These are phyloP conservation scores for Metschnikowia gruessii DNA, from an alignment of 805 yeast species.

Conservation along the genomic window DNA sequence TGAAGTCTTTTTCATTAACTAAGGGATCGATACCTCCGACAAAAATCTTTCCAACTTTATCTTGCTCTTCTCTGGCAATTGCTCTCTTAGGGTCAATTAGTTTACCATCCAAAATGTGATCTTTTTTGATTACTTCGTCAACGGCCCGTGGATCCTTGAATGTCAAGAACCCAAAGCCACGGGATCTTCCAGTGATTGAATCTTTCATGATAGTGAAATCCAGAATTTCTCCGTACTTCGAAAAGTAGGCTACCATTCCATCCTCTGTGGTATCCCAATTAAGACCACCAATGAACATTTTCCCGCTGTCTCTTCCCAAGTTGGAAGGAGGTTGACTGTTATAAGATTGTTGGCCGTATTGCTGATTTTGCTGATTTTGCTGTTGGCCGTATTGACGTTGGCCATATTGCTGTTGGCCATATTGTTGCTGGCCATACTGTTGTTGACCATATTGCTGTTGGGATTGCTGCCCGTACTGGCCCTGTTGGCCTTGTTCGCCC, in stretches of 20 bases:
- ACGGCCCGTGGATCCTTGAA: conserved; percentile 80
- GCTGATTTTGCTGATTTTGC: conserved; percentile 15
- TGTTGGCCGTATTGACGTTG: conserved; percentile 10
- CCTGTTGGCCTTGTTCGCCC: neutral
- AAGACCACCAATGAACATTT: conserved; percentile 94
- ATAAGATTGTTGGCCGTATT: conserved; percentile 16
- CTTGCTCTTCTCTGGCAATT: conserved; percentile 96
- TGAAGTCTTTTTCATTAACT: conserved; percentile 88
- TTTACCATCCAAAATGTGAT: conserved; percentile 91
- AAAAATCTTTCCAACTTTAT: conserved; percentile 92
- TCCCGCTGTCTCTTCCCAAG: conserved; percentile 64
- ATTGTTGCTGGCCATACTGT: conserved; percentile 13
- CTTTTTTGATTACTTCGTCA: conserved; percentile 78
- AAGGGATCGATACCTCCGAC: conserved; percentile 97
- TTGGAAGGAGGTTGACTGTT: conserved; percentile 23
- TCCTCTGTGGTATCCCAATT: conserved; percentile 98
- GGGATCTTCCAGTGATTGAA: conserved; percentile 75
- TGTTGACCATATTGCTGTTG: conserved; percentile 10
- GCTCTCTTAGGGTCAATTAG: conserved; percentile 97
- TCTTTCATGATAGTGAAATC: conserved; percentile 95
- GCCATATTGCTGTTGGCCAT: conserved; percentile 13
- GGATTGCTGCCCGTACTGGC: conserved; percentile 4
- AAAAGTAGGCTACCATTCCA: conserved; percentile 73
- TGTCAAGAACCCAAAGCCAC: conserved; percentile 94
- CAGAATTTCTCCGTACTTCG: conserved; percentile 82